phyloP scores from a whole-genome alignment of 768 basidiomycete species.

The Austroboletus eburneus region DNA sequence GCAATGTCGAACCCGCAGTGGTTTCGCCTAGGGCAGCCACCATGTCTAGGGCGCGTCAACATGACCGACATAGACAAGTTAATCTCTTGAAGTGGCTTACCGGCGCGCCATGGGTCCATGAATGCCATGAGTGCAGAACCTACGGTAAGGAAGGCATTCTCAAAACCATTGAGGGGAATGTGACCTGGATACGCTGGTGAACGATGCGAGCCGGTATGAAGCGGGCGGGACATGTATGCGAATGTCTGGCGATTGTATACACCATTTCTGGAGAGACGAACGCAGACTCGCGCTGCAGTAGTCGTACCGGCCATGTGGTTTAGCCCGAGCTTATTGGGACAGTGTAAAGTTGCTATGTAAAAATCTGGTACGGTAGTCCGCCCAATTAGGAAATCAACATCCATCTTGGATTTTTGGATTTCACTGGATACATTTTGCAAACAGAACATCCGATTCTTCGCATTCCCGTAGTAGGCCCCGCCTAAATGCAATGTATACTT shows the following conservation, averaged over 20 bases:
- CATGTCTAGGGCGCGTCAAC: conserved; percentile 63
- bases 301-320: too few species aligned
- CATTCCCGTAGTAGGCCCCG: too few species aligned
- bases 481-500: too few species aligned
- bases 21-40: conserved; percentile 93
- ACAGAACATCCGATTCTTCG: too few species aligned
- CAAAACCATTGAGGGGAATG: conserved; percentile 76
- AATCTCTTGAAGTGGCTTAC: conserved; percentile 40
- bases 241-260: not conserved
- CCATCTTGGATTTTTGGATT: too few species aligned
- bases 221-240: conserved; percentile 5
- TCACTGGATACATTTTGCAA: too few species aligned
- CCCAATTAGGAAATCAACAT: conserved; percentile 17
- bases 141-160: conserved; percentile 79
- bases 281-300: not conserved
- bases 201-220: conserved; percentile 13
- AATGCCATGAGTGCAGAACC: conserved; percentile 85
- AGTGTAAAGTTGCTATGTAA: not conserved
- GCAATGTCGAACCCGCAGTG: conserved; percentile 76
- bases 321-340: too few species aligned
- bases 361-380: not conserved
- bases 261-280: not conserved
- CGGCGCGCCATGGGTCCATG: conserved; percentile 76
- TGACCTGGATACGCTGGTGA: conserved; percentile 71
- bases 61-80: not conserved